Base-by-base conservation (phyloP, 345 rosid genomes). In the Euphorbia peplus region DNA sequence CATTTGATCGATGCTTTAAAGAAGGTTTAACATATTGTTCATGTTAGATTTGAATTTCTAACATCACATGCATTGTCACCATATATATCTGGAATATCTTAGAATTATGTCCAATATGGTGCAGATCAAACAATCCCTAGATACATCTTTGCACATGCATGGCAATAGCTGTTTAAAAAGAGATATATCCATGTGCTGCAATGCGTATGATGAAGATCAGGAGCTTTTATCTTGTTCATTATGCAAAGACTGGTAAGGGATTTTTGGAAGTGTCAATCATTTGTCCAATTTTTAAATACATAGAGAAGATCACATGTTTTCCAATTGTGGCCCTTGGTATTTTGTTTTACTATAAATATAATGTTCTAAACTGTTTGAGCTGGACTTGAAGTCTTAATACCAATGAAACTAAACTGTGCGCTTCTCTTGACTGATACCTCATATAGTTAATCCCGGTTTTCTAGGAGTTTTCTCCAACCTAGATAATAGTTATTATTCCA, bases 191-290 rank as follows among this genome's bases (percentile, higher is more conserved):
- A 72, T 81, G 69, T 74, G 83, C 80, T 85, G 87, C 51, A 42
- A 72, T n/a, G 76, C 41, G 70, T 66, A 47, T 73, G 55, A 67
- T 44, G 76, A 70, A 69, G 83, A 78, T 72, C 74, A 63, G 46
- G 68, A 75, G 46, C 32, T 73, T 56, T 56, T 73, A 60, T 73
- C 66, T 69, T 89, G 92, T 75, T 79, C 81, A 28, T 60, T 60
- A 3, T 89, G 92, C 75, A 76, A 81, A 46, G 86, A 85, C 83
- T 42, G 88, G 96, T 89, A 85, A 83, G 83, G 68, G 65, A 57
- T 64, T 63, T 54, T 14, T 63, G 44, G 32, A 35, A 56, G 50
- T 59, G 72, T 39, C 61, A 11, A 52, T 58, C n/a, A 39, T 47
- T 37, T 67, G 8, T 39, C n/a, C n/a, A n/a, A n/a, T n/a, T 18